Percentiles rank a stretch among this genome's conserved stretches.
phyloP scores from a whole-genome alignment of 768 basidiomycete species.

The Paxillus ammoniavirescens region DNA sequence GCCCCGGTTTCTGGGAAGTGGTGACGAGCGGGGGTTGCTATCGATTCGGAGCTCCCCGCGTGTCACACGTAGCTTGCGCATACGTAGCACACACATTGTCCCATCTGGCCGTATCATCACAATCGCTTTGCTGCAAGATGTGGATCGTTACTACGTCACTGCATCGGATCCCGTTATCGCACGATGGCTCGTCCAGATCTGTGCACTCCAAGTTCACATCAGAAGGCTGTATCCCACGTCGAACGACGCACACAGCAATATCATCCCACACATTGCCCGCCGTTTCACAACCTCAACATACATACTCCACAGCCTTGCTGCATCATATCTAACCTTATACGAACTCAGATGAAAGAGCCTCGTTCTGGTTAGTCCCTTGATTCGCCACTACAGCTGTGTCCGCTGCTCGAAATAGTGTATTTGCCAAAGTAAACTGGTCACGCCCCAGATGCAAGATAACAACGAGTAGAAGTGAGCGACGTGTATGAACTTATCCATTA shows the following conservation, averaged over 20 bases:
- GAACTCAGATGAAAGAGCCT: background rate
- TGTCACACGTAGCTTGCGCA: background rate
- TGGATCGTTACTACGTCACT: background rate
- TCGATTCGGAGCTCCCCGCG: background rate
- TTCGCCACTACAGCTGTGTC: background rate
- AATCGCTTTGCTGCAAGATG: too few relatives aligned
- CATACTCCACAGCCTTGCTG: too few relatives aligned
- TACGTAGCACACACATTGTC: too few relatives aligned
- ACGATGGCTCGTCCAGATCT: too few relatives aligned
- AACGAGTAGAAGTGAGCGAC: background rate
- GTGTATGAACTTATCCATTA: constrained; percentile 13
- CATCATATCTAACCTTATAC: background rate
- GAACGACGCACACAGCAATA: background rate
- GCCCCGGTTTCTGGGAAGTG: too few relatives aligned
- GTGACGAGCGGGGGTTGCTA: background rate
- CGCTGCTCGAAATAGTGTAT: too few relatives aligned
- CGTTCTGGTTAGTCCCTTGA: background rate
- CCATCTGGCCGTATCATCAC: too few relatives aligned
- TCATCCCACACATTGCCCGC: background rate
- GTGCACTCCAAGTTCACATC: too few relatives aligned
- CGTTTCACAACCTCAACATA: too few relatives aligned
- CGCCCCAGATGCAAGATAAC: too few relatives aligned
- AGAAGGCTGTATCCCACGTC: background rate
- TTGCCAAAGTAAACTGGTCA: too few relatives aligned
- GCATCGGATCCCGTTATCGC: background rate